These are phyloP conservation scores for Neofusicoccum ribis DNA, from an alignment of 2,329 filamentous ascomycete genomes.

Conservation along the genomic window DNA sequence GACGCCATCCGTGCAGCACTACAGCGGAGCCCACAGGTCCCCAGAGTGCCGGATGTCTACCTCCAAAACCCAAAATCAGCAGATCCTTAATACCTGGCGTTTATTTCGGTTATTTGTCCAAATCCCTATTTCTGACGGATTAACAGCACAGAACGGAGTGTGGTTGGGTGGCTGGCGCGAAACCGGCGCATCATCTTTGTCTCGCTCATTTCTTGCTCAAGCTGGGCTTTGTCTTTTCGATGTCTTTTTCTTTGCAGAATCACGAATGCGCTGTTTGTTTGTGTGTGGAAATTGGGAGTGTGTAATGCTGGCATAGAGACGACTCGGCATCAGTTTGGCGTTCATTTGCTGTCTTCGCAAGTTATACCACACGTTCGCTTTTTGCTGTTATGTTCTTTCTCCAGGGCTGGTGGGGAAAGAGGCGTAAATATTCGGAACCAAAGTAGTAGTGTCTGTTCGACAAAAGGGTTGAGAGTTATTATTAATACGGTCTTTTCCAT, in stretches of 20 bases:
- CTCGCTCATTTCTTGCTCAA: background rate
- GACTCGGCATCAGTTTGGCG: constrained; percentile 12
- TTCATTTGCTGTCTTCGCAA: background rate
- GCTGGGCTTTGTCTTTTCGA: too few relatives aligned
- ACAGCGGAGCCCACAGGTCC: constrained; percentile 48
- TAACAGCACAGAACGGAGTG: background rate
- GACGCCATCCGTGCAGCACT: constrained; percentile 34
- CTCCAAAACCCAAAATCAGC: constrained; percentile 27
- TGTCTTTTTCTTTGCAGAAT: background rate
- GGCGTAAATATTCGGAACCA: constrained; percentile 2
- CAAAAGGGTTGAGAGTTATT: background rate
- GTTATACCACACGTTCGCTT: constrained; percentile 12
- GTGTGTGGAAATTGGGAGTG: background rate
- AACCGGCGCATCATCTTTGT: background rate
- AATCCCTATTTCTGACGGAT: background rate
- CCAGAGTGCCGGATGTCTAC: constrained; percentile 50
- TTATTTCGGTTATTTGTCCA: background rate
- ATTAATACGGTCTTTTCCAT: background rate
- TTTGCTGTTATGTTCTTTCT: background rate
- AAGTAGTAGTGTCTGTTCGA: constrained; percentile 2
- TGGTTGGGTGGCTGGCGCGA: background rate
- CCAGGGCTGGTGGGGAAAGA: background rate
- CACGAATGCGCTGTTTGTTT: background rate
- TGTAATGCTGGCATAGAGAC: constrained; percentile 15
- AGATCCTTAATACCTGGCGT: background rate